These are phyloP conservation scores for Sporisorium exsertum DNA, from an alignment of 1,284 basidiomycete genomes.

Conservation along the genomic window DNA sequence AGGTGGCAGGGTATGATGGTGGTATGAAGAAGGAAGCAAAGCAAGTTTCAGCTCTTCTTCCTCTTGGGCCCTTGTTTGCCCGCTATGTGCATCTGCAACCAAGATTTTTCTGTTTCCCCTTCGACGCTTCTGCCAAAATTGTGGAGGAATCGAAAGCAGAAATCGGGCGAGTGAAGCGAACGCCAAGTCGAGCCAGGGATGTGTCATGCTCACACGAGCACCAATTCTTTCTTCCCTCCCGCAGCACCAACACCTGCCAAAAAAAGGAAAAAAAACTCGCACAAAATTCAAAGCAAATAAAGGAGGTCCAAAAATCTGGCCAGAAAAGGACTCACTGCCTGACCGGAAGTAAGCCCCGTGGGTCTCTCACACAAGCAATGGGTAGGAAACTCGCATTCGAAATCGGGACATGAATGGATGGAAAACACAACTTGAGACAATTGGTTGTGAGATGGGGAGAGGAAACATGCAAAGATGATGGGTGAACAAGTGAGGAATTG, in stretches of 20 bases:
- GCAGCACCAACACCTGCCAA: not conserved
- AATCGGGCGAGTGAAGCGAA: constrained; percentile 3
- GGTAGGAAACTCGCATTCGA: not conserved
- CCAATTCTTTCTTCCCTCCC: not conserved
- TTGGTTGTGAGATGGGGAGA: not conserved
- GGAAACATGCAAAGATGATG: not conserved
- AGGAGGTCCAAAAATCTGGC: too few relatives aligned
- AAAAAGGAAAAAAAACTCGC: not conserved
- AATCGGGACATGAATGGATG: not conserved
- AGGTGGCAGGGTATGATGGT: not conserved
- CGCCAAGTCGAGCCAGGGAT: not conserved
- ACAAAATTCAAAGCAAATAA: not conserved
- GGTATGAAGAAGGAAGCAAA: not conserved
- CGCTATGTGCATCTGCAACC: constrained; percentile 1
- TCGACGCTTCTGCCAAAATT: not conserved
- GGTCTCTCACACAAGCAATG: too few relatives aligned
- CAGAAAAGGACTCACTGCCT: too few relatives aligned
- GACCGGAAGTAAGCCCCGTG: too few relatives aligned
- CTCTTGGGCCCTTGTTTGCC: not conserved
- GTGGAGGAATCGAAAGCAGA: constrained; percentile 4
- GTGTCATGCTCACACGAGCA: constrained; percentile 13
- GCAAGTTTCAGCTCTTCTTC: not conserved
- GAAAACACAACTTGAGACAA: not conserved
- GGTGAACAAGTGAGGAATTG: not conserved
- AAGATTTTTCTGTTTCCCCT: constrained; percentile 1